Base-by-base conservation (phyloP, 495 filamentous ascomycete species). In the Parathielavia hyrcaniae region DNA sequence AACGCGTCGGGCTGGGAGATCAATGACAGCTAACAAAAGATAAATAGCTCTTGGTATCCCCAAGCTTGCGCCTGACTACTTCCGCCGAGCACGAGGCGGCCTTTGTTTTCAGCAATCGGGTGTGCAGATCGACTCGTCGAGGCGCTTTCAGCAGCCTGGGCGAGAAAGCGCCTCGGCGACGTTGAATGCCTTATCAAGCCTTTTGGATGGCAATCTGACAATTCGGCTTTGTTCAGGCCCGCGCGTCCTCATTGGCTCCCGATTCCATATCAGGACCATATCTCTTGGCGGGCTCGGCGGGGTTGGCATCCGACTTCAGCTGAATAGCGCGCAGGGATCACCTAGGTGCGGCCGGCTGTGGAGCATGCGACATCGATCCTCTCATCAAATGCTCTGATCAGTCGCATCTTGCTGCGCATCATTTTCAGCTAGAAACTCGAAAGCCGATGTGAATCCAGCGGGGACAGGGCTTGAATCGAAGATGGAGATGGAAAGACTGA, bases 211-310 rank as follows among this genome's bases (percentile, higher is more conserved):
- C 26, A 3, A 30, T 2, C 26, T 30, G 26, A 30, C 26, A 30
- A 30, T 39, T 35, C 11, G 32, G 5, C 30, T 30, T 50, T 50
- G 48, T 38, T 20, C 48, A 67, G 64, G 58, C 61, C 56, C 54
- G 47, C 59, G 57, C 36, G 20, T 34, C 22, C 38, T 61, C 35
- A 69, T 69, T 69, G 67, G 65, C 43, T 49, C 16, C 26, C 32
- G 12, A 2, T 14, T 47, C 20, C 16, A 48, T 60, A 65, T 67
- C 61, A 67, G 62, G 50, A 50, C 53, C 58, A 50, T 63, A 65
- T 67, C 62, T 62, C 67, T 69, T 69, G 65, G 67, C 67, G 30
- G 16, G n/a, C n/a, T n/a, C n/a, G n/a, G n/a, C n/a, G n/a, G n/a
- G n/a, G 58, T 57, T 53, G 52, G 60, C 54, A 49, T 41, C 54